Percentiles rank a stretch among this genome's conserved stretches.
phyloP scores from a whole-genome alignment of 495 filamentous ascomycete species.

The Choiromyces venosus region DNA sequence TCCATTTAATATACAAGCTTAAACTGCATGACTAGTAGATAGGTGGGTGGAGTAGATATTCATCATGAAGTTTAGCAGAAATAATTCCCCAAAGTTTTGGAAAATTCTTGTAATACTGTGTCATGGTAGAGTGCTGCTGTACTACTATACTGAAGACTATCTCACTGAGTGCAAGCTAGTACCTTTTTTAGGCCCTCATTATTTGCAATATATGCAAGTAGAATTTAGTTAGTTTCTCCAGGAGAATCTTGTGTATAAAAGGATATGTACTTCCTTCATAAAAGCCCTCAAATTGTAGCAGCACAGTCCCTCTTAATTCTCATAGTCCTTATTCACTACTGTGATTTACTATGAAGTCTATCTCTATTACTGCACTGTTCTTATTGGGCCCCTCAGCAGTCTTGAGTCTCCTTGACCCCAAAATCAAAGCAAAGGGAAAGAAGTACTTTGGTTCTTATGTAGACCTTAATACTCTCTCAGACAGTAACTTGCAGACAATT shows the following conservation, averaged over 20 bases:
- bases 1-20: background rate
- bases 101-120: background rate
- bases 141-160: background rate
- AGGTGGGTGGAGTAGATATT: background rate
- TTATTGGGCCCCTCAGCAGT: conserved; percentile 22
- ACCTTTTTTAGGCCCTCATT: background rate
- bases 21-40: background rate
- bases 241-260: background rate
- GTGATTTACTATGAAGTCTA: conserved; percentile 30
- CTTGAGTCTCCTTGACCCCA: conserved; percentile 25
- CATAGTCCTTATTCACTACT: too few species aligned
- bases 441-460: conserved; percentile 56
- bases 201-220: background rate
- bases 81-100: background rate
- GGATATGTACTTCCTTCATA: too few species aligned
- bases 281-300: too few species aligned
- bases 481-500: conserved; percentile 52
- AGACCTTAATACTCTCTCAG: conserved; percentile 52
- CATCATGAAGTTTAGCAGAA: background rate
- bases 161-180: background rate
- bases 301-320: too few species aligned
- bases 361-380: conserved; percentile 23
- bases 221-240: background rate
- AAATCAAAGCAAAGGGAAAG: conserved; percentile 57
- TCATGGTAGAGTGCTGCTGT: background rate